These are phyloP conservation scores for Lithocarpus polystachyus DNA, from an alignment of 306 rosid species.

Conservation along the genomic window DNA sequence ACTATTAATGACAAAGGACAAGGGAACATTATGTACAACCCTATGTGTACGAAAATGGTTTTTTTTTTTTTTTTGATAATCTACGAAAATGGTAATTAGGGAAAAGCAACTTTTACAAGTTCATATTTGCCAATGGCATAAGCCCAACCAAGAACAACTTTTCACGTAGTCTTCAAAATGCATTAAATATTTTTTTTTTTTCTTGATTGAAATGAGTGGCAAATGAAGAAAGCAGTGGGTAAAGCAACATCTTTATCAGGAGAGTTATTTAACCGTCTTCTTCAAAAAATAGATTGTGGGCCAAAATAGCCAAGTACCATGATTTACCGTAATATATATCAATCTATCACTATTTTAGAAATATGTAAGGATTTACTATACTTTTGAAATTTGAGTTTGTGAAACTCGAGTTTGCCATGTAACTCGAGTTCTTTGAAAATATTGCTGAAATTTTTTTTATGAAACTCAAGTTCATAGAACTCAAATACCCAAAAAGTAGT, in stretches of 20 bases:
- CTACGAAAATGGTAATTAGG: neutral
- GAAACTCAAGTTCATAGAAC: too few relatives aligned
- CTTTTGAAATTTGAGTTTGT: too few relatives aligned
- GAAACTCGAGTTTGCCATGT: too few relatives aligned
- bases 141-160: slow-evolving; percentile 93
- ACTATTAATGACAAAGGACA: slow-evolving; percentile 17
- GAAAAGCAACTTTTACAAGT: slow-evolving; percentile 47
- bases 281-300: neutral
- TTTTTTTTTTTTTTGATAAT: too few relatives aligned
- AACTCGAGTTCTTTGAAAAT: too few relatives aligned
- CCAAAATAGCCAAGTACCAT: too few relatives aligned
- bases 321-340: too few relatives aligned
- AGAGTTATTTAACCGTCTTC: neutral
- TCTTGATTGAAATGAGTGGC: slow-evolving; percentile 1
- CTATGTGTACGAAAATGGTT: too few relatives aligned
- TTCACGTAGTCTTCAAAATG: slow-evolving; percentile 80
- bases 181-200: slow-evolving; percentile 42
- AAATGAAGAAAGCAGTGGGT: neutral
- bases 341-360: too few relatives aligned
- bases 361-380: too few relatives aligned
- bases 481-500: too few relatives aligned
- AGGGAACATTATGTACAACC: neutral
- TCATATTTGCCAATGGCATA: slow-evolving; percentile 84
- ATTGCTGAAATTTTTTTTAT: too few relatives aligned
- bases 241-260: neutral